phyloP scores from a whole-genome alignment of 768 basidiomycete species.

The Boletus patriciae region DNA sequence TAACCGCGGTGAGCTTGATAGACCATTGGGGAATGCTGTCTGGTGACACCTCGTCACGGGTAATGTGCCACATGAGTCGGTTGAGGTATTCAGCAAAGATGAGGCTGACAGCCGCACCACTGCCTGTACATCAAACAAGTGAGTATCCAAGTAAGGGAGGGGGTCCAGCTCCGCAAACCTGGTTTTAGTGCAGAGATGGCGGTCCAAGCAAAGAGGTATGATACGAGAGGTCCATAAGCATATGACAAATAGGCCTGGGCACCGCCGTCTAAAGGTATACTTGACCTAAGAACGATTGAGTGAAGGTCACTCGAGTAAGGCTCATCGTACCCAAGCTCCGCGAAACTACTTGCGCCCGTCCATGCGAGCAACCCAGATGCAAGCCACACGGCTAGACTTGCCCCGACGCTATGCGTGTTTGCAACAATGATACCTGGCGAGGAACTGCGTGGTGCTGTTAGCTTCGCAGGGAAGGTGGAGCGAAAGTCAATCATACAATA shows the following conservation, averaged over 20 bases:
- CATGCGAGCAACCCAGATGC: conserved; percentile 82
- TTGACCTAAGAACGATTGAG: conserved; percentile 23
- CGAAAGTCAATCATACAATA: conserved; percentile 63
- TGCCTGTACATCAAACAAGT: conserved; percentile 42
- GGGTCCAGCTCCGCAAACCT: conserved; percentile 41
- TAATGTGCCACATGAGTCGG: conserved; percentile 78
- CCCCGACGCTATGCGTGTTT: conserved; percentile 86
- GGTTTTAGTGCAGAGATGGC: conserved; percentile 88
- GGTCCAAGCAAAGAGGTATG: conserved; percentile 95
- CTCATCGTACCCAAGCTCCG: conserved; percentile 76
- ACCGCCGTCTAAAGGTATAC: conserved; percentile 46
- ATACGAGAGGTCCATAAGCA: conserved; percentile 81
- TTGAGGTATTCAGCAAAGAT: conserved; percentile 93
- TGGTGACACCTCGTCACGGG: conserved; percentile 68
- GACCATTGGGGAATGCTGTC: conserved; percentile 87
- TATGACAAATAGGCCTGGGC: conserved; percentile 84
- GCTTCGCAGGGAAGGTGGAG: background rate
- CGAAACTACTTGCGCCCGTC: conserved; percentile 95
- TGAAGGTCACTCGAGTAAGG: background rate
- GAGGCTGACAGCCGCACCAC: conserved; percentile 82
- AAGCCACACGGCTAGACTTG: conserved; percentile 85
- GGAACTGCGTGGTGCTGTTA: conserved; percentile 50
- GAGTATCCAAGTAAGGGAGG: background rate
- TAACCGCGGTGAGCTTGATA: conserved; percentile 80
- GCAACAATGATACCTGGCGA: conserved; percentile 91